phyloP scores from a whole-genome alignment of 2,329 filamentous ascomycete genomes.

The Xylaria sp. region DNA sequence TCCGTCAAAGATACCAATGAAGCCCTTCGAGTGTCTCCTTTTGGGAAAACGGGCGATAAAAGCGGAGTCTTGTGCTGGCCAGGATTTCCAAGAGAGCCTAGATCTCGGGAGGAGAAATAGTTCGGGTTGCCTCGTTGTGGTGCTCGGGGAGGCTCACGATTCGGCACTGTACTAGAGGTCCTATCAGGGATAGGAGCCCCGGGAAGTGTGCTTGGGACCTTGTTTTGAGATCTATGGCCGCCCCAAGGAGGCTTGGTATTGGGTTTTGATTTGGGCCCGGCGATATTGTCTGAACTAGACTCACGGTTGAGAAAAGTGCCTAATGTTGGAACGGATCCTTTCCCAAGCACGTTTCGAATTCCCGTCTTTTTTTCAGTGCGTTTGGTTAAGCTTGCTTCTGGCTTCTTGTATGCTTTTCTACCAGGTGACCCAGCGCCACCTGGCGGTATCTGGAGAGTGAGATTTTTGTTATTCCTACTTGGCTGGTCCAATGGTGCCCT shows the following conservation, averaged over 20 bases:
- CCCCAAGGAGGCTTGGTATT: slow-evolving; percentile 42
- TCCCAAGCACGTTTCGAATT: slow-evolving; percentile 64
- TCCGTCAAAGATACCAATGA: slow-evolving; percentile 68
- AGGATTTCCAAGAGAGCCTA: slow-evolving; percentile 45
- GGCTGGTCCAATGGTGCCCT: slow-evolving; percentile 52
- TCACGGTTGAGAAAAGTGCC: slow-evolving; percentile 64
- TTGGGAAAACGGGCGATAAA: slow-evolving; percentile 61
- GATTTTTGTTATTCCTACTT: slow-evolving; percentile 41
- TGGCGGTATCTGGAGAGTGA: slow-evolving; percentile 36
- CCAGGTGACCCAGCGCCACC: slow-evolving; percentile 45
- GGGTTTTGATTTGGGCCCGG: slow-evolving; percentile 40
- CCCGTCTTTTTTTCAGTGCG: slow-evolving; percentile 58
- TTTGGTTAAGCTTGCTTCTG: slow-evolving; percentile 43
- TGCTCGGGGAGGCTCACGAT: slow-evolving; percentile 51
- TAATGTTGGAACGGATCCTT: slow-evolving; percentile 59
- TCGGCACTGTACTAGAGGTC: slow-evolving; percentile 48
- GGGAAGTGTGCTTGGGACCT: slow-evolving; percentile 41
- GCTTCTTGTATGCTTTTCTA: slow-evolving; percentile 51
- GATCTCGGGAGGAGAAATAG: slow-evolving; percentile 55
- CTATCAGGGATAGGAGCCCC: slow-evolving; percentile 49
- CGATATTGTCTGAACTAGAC: slow-evolving; percentile 46
- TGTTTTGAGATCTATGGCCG: slow-evolving; percentile 43
- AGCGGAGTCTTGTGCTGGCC: slow-evolving; percentile 56
- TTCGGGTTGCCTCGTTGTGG: slow-evolving; percentile 54
- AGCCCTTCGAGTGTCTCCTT: slow-evolving; percentile 63